Percentiles rank a stretch among this genome's conserved stretches.
Evolutionary conservation across 345 rosid species (phyloP).

Genomic region (Euphorbia peplus): DNA sequence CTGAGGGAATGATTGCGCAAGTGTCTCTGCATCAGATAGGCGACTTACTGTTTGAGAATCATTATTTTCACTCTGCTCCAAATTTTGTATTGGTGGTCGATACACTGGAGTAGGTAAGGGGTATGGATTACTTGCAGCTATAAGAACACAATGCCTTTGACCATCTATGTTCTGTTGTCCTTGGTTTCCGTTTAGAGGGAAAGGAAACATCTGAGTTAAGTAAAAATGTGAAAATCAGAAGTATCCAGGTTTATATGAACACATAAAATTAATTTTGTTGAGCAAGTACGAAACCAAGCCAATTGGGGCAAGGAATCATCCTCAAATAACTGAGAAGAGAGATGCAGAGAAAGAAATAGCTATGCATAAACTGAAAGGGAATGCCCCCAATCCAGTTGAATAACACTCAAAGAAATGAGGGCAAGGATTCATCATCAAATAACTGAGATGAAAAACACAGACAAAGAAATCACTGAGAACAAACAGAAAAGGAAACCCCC

Average conservation of each 20-base stretch:
- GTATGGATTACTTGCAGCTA: conserved; percentile 90
- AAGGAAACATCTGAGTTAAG: conserved; percentile 64
- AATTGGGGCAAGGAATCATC: neutral
- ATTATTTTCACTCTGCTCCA: conserved; percentile 56
- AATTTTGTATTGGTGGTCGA: conserved; percentile 62
- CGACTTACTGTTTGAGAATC: conserved; percentile 62
- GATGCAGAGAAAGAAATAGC: too few species aligned
- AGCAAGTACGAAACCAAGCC: neutral
- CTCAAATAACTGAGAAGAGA: neutral
- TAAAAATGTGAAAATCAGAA: conserved; percentile 9
- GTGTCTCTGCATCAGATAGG: conserved; percentile 82
- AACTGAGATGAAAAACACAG: too few species aligned
- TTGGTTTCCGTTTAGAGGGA: conserved; percentile 54
- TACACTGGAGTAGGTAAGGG: conserved; percentile 92
- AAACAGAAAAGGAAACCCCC: too few species aligned
- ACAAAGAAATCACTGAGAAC: too few species aligned
- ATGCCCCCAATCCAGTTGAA: neutral
- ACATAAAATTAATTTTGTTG: neutral
- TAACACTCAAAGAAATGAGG: neutral
- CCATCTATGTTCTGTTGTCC: conserved; percentile 60
- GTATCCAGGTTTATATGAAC: neutral
- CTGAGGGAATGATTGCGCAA: conserved; percentile 73
- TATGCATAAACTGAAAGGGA: neutral
- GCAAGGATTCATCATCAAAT: too few species aligned
- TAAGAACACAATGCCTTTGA: conserved; percentile 81